Evolutionary conservation across 371 early-diverging fungal genomes (phyloP).

Genomic region (Chytridium lagenaria): DNA sequence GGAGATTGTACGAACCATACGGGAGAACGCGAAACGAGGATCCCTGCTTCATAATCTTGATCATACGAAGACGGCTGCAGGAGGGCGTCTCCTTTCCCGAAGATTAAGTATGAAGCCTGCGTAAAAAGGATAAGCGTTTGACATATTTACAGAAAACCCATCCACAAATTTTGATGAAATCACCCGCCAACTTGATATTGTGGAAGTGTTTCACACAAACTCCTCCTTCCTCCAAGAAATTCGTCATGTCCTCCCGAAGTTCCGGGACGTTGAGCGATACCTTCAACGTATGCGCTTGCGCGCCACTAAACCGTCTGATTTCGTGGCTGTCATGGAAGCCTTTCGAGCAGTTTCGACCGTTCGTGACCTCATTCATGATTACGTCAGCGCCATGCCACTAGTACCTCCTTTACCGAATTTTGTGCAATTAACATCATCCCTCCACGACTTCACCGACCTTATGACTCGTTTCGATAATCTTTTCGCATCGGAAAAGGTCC

Average conservation of each 20-base stretch:
- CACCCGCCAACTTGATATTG: conserved; percentile 44
- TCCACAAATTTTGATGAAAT: conserved; percentile 46
- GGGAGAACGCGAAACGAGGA: conserved; percentile 48
- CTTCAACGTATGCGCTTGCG: conserved; percentile 49
- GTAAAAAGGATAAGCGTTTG: too few relatives aligned
- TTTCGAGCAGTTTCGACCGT: conserved; percentile 20
- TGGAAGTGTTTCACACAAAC: conserved; percentile 39
- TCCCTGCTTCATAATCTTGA: conserved; percentile 75
- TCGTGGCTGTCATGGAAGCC: conserved; percentile 33
- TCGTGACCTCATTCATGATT: not conserved
- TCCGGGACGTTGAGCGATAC: conserved; percentile 46
- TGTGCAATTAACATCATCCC: not conserved
- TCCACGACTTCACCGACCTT: conserved; percentile 20
- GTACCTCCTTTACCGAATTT: not conserved
- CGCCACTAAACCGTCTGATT: conserved; percentile 33
- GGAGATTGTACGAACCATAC: conserved; percentile 54
- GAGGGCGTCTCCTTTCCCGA: conserved; percentile 72
- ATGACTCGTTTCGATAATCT: conserved; percentile 24
- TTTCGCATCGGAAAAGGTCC: conserved; percentile 28
- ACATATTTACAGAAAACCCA: conserved; percentile 41
- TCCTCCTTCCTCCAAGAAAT: conserved; percentile 27
- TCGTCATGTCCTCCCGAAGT: conserved; percentile 25
- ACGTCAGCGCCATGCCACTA: not conserved
- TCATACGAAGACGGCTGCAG: conserved; percentile 79
- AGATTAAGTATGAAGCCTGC: conserved; percentile 65